Conservation (phyloP, 805 yeast genomes). For the Yarrowia porcina region DNA sequence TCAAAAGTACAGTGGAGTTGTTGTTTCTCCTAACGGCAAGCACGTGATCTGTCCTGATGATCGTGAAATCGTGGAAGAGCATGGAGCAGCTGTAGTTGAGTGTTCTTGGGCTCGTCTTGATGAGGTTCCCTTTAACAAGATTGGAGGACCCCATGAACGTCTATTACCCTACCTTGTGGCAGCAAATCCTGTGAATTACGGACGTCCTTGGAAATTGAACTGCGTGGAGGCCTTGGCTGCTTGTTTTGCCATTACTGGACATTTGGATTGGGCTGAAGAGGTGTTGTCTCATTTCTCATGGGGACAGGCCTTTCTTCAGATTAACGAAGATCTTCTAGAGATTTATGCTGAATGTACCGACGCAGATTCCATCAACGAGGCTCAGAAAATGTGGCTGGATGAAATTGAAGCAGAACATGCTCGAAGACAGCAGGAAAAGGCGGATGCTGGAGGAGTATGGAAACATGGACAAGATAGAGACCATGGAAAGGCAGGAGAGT, state of each 20-base stretch:
- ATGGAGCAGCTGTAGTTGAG: conserved; percentile 97
- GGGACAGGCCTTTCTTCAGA: conserved; percentile 84
- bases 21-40: conserved; percentile 91
- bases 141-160: conserved; percentile 87
- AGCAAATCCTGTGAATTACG: conserved; percentile 95
- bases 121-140: conserved; percentile 89
- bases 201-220: conserved; percentile 90
- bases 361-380: conserved; percentile 63
- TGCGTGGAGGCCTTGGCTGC: conserved; percentile 98
- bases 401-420: conserved; percentile 48
- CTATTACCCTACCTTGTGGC: conserved; percentile 89
- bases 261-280: conserved; percentile 79
- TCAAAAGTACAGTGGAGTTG: conserved; percentile 85
- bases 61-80: conserved; percentile 63
- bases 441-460: conserved; percentile 72
- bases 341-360: conserved; percentile 79
- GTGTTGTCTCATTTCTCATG: conserved; percentile 80
- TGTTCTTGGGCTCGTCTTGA: conserved; percentile 98
- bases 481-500: conserved; percentile 34
- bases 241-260: conserved; percentile 91
- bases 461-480: conserved; percentile 45
- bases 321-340: conserved; percentile 74
- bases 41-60: conserved; percentile 89
- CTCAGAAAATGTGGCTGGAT: conserved; percentile 72
- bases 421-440: conserved; percentile 42